phyloP scores from a whole-genome alignment of 2,329 filamentous ascomycete genomes.

The Juglanconis oblonga region DNA sequence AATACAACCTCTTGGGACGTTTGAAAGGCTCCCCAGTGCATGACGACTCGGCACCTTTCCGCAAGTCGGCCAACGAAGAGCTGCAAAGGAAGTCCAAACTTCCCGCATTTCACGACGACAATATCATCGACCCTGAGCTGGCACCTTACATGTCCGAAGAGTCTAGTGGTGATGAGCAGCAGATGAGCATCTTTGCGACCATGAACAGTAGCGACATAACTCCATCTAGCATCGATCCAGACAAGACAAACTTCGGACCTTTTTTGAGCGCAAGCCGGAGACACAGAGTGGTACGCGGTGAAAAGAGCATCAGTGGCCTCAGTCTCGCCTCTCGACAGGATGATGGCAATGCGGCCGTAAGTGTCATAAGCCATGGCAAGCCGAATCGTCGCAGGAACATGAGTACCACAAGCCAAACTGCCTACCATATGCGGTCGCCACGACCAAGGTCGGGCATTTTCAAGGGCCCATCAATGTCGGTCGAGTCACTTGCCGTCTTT shows the following conservation, averaged over 20 bases:
- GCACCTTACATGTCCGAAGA: slow-evolving; percentile 95
- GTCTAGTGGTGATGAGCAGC: slow-evolving; percentile 89
- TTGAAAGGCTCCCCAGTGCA: slow-evolving; percentile 59
- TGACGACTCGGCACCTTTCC: slow-evolving; percentile 86
- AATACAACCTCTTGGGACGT: slow-evolving; percentile 76
- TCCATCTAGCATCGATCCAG: slow-evolving; percentile 67
- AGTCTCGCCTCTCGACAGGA: slow-evolving; percentile 68
- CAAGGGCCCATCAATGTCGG: slow-evolving; percentile 52
- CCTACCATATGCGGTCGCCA: slow-evolving; percentile 69
- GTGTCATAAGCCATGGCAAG: slow-evolving; percentile 57
- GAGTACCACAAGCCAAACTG: slow-evolving; percentile 73
- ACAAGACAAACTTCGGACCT: slow-evolving; percentile 70
- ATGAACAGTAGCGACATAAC: slow-evolving; percentile 65
- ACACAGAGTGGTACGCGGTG: slow-evolving; percentile 67
- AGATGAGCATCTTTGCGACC: slow-evolving; percentile 79
- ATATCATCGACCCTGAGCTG: slow-evolving; percentile 95
- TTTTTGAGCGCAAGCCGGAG: slow-evolving; percentile 73
- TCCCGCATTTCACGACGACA: slow-evolving; percentile 96
- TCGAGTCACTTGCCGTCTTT: slow-evolving; percentile 47
- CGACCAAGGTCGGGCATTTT: slow-evolving; percentile 58
- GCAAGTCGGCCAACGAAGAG: slow-evolving; percentile 67
- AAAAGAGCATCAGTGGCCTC: slow-evolving; percentile 71
- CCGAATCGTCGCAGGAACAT: slow-evolving; percentile 73
- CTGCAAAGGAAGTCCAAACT: slow-evolving; percentile 63
- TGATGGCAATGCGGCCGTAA: slow-evolving; percentile 54